Conservation (phyloP, 352 stramenopile species). For the Globisporangium acanthophoron region DNA sequence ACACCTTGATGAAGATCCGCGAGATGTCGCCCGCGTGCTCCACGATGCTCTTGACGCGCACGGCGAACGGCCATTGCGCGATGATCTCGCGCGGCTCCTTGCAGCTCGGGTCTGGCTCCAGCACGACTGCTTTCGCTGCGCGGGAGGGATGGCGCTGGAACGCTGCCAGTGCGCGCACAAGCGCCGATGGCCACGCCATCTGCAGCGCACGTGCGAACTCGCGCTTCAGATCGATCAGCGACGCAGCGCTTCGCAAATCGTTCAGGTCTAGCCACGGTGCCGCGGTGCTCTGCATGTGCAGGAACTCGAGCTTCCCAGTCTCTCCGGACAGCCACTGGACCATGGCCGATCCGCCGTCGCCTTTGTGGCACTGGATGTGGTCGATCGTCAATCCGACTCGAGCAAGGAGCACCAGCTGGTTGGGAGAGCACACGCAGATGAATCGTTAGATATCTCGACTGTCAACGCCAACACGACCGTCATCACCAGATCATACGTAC, state of each 20-base stretch:
- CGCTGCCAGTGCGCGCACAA: conserved; percentile 9
- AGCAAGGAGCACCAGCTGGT: conserved; percentile 34
- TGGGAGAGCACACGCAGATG: background rate
- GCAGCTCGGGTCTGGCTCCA: conserved; percentile 18
- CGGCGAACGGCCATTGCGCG: conserved; percentile 41
- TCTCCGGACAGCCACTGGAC: conserved; percentile 7
- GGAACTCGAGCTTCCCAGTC: conserved; percentile 20
- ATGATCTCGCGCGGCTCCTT: conserved; percentile 37
- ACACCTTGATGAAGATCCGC: conserved; percentile 35
- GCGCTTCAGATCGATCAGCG: conserved; percentile 27
- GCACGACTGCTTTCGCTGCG: conserved; percentile 19
- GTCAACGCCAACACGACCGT: background rate
- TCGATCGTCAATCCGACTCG: conserved; percentile 28
- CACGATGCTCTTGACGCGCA: conserved; percentile 24
- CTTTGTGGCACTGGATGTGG: conserved; percentile 12
- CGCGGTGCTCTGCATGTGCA: conserved; percentile 15
- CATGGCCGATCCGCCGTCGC: background rate
- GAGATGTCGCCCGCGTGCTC: conserved; percentile 26
- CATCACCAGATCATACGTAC: conserved; percentile 20
- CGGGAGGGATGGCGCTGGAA: conserved; percentile 5
- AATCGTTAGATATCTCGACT: background rate
- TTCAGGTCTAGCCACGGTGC: conserved; percentile 23
- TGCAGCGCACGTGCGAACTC: conserved; percentile 21
- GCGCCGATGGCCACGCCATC: conserved; percentile 27
- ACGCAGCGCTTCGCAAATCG: conserved; percentile 16